phyloP scores from a whole-genome alignment of 495 filamentous ascomycete genomes.

The Aspergillus bertholletiae region DNA sequence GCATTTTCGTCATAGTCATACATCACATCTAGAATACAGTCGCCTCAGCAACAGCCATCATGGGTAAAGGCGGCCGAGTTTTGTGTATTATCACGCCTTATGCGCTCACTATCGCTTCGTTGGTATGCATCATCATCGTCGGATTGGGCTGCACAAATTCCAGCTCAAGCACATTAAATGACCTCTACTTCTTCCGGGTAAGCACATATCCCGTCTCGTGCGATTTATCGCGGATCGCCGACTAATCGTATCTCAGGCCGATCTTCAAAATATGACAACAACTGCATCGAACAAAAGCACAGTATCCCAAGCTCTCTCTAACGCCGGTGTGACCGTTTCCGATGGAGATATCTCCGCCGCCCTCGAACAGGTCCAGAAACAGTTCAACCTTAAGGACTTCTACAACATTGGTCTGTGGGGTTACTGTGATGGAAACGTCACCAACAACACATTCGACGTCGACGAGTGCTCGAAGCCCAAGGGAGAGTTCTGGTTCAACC shows the following conservation, averaged over 20 bases:
- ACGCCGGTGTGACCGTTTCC: conserved; percentile 28
- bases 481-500: conserved; percentile 75
- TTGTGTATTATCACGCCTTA: conserved; percentile 81
- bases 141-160: conserved; percentile 69
- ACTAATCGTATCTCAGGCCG: conserved; percentile 26
- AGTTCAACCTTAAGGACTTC: conserved; percentile 64
- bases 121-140: conserved; percentile 70
- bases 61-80: conserved; percentile 73
- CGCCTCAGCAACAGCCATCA: conserved; percentile 31
- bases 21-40: too few species aligned
- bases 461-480: conserved; percentile 54
- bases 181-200: conserved; percentile 73
- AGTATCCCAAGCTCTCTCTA: conserved; percentile 21
- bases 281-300: conserved; percentile 22
- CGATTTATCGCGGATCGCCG: too few species aligned
- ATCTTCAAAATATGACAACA: conserved; percentile 37
- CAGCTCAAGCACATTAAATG: conserved; percentile 43
- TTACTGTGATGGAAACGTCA: conserved; percentile 72
- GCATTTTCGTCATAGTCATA: too few species aligned
- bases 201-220: too few species aligned
- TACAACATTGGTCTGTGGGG: conserved; percentile 85
- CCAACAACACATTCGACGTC: conserved; percentile 32
- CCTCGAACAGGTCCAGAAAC: conserved; percentile 32
- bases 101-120: conserved; percentile 64
- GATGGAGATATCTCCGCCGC: conserved; percentile 27